phyloP scores from a whole-genome alignment of 1,284 basidiomycete genomes.

The Porogramme epimiltina region DNA sequence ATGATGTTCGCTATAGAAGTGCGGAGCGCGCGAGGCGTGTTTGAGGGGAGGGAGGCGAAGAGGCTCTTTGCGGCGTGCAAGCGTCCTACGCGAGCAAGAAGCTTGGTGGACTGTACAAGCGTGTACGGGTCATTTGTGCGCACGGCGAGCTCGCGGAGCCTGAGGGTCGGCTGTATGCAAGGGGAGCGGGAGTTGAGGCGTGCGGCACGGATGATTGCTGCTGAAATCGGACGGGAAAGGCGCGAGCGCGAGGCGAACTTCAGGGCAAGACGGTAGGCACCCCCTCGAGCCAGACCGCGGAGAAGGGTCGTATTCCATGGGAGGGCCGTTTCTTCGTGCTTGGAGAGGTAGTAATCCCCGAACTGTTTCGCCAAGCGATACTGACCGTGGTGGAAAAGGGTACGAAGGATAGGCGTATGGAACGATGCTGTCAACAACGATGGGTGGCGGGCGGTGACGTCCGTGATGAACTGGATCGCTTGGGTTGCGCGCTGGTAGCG shows the following conservation, averaged over 20 bases:
- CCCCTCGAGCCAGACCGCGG: too few species aligned
- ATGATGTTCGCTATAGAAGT: constrained; percentile 58
- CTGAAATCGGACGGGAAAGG: too few species aligned
- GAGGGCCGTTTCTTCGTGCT: too few species aligned
- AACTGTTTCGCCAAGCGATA: constrained; percentile 16
- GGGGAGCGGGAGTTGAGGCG: not conserved
- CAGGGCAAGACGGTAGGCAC: too few species aligned
- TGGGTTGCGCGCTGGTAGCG: constrained; percentile 8
- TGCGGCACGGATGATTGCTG: too few species aligned
- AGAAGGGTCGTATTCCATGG: too few species aligned
- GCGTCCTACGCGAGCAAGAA: constrained; percentile 23
- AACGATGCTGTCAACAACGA: too few species aligned
- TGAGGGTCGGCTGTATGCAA: not conserved
- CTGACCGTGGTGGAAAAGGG: constrained; percentile 17
- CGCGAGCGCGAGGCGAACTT: too few species aligned
- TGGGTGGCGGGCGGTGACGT: constrained; percentile 2
- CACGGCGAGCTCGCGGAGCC: not conserved
- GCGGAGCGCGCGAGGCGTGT: constrained; percentile 30
- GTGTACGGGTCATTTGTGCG: not conserved
- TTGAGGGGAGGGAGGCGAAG: constrained; percentile 25
- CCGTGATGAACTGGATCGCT: constrained; percentile 8
- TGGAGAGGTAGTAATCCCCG: too few species aligned
- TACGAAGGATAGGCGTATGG: constrained; percentile 14
- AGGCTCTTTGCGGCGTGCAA: constrained; percentile 43
- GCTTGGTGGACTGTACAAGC: constrained; percentile 5